phyloP scores from a whole-genome alignment of 306 rosid species.

The Phaseolus lunatus region DNA sequence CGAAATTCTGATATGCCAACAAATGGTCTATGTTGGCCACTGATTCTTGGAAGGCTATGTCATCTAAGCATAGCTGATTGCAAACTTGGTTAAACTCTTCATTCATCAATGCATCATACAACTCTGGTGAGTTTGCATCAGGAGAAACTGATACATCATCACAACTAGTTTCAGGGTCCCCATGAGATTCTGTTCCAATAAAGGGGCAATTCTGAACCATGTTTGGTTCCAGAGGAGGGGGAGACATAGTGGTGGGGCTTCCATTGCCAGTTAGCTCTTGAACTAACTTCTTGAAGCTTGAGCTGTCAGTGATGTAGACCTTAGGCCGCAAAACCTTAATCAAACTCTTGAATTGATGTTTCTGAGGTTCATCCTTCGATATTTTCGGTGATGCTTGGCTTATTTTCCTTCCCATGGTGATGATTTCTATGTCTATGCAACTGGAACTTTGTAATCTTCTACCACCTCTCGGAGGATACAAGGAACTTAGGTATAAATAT shows the following conservation, averaged over 20 bases:
- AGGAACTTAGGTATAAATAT: conserved; percentile 46
- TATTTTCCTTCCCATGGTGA: conserved; percentile 55
- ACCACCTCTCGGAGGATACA: conserved; percentile 63
- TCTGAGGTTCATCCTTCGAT: conserved; percentile 47
- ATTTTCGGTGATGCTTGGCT: conserved; percentile 49
- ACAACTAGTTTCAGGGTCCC: conserved; percentile 28
- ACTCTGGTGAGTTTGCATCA: conserved; percentile 43
- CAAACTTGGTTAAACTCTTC: conserved; percentile 51
- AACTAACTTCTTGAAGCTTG: conserved; percentile 59
- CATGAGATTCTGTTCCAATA: conserved; percentile 7
- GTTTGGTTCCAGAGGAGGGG: conserved; percentile 38
- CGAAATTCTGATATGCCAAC: conserved; percentile 47
- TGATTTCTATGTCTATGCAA: conserved; percentile 51
- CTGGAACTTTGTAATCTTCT: conserved; percentile 60
- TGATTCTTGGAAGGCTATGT: conserved; percentile 34
- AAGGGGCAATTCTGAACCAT: conserved; percentile 13
- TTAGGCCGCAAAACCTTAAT: conserved; percentile 55
- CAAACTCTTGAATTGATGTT: conserved; percentile 52
- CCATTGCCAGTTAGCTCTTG: conserved; percentile 61
- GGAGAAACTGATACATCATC: conserved; percentile 29
- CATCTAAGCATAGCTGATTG: conserved; percentile 45
- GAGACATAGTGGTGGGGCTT: conserved; percentile 38
- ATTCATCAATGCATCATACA: conserved; percentile 34
- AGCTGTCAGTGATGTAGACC: conserved; percentile 58
- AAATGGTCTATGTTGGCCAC: conserved; percentile 28